Evolutionary conservation across 192 early-diverging fungal genomes (phyloP).

Genomic region (Linnemannia schmuckeri): DNA sequence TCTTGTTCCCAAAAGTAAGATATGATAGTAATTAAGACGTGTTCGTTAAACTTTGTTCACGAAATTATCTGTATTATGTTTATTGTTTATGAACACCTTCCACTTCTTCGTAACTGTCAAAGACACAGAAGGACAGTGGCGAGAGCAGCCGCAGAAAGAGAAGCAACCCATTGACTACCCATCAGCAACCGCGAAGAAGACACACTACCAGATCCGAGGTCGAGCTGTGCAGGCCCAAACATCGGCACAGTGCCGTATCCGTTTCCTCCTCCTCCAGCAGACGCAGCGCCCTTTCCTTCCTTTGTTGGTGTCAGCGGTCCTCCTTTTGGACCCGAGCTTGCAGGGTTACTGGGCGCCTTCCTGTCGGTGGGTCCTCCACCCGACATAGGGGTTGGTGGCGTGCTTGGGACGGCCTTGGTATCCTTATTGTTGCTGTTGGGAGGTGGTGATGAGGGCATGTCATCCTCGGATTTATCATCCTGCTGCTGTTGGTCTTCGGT

Average conservation of each 20-base stretch:
- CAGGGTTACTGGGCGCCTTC: neutral
- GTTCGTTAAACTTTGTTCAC: too few species aligned
- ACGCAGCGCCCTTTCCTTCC: neutral
- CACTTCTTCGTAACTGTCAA: neutral
- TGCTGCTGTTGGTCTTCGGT: neutral
- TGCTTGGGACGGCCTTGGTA: neutral
- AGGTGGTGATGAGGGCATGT: neutral
- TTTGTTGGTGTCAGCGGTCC: neutral
- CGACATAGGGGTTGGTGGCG: neutral
- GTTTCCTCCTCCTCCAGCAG: neutral
- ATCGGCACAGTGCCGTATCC: conserved; percentile 40
- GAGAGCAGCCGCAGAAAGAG: neutral
- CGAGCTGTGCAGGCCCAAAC: conserved; percentile 54
- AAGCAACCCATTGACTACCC: neutral
- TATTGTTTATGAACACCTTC: neutral
- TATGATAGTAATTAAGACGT: too few species aligned
- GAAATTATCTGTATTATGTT: neutral
- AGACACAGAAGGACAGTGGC: neutral
- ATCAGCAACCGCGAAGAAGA: neutral
- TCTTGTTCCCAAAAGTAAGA: neutral
- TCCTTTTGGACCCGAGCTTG: neutral
- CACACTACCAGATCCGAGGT: conserved; percentile 17
- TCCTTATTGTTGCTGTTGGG: neutral
- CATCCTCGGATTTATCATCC: neutral
- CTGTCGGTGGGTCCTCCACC: neutral